phyloP scores from a whole-genome alignment of 1,139 yeast species.

The Blastobotrys ciferrii region DNA sequence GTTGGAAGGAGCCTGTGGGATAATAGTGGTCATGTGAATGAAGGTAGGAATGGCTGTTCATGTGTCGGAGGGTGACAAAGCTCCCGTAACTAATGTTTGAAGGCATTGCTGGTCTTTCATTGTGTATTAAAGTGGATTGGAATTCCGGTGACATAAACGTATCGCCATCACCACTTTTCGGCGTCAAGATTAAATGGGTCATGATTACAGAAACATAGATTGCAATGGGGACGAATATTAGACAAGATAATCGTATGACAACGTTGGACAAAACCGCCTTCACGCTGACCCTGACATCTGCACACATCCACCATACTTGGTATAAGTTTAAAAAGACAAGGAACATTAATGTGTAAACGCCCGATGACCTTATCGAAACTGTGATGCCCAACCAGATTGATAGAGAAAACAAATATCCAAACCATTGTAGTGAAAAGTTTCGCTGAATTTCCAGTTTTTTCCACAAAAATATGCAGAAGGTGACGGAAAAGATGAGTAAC shows the following conservation, averaged over 20 bases:
- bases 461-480: constrained; percentile 46
- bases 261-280: constrained; percentile 38
- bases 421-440: constrained; percentile 49
- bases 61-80: constrained; percentile 63
- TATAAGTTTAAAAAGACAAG: constrained; percentile 41
- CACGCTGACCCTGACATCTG: constrained; percentile 50
- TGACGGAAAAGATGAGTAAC: constrained; percentile 48
- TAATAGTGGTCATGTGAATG: constrained; percentile 63
- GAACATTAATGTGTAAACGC: constrained; percentile 55
- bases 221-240: constrained; percentile 49
- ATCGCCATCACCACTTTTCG: constrained; percentile 49
- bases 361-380: constrained; percentile 54
- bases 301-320: constrained; percentile 56
- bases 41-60: constrained; percentile 59
- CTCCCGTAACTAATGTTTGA: constrained; percentile 64
- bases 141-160: constrained; percentile 57
- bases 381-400: constrained; percentile 55
- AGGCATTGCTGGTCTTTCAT: constrained; percentile 41
- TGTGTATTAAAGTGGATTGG: constrained; percentile 50
- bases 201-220: constrained; percentile 51
- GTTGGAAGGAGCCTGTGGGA: constrained; percentile 55
- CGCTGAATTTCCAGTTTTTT: constrained; percentile 41
- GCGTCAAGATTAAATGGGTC: constrained; percentile 50
- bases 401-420: constrained; percentile 41
- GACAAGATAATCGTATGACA: constrained; percentile 34